phyloP scores from a whole-genome alignment of 441 rosid genomes.

The Mallotus repandus region DNA sequence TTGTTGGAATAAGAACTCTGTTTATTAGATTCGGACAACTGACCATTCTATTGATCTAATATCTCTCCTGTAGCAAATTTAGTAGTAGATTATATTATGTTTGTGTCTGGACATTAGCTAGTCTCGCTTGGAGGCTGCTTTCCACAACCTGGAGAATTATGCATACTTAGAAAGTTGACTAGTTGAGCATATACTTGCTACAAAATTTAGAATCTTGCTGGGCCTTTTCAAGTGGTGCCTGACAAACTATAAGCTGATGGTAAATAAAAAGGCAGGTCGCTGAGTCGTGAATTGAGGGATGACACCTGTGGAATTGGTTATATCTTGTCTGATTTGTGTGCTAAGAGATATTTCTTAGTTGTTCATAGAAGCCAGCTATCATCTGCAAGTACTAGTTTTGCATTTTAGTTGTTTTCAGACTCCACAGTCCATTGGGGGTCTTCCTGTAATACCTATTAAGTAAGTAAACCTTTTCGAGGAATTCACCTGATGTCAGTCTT shows the following conservation, averaged over 20 bases:
- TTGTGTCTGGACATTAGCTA: not conserved
- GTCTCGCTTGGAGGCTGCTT: constrained; percentile 5
- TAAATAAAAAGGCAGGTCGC: constrained; percentile 13
- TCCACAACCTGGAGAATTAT: not conserved
- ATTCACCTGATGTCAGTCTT: not conserved
- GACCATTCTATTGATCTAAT: constrained; percentile 9
- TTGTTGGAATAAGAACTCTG: not conserved
- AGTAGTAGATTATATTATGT: constrained; percentile 5
- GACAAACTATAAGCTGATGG: constrained; percentile 1
- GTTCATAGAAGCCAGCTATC: not conserved
- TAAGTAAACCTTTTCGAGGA: not conserved
- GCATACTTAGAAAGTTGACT: not conserved
- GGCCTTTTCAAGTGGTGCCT: constrained; percentile 1
- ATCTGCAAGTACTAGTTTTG: not conserved
- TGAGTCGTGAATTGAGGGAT: not conserved
- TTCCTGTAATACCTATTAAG: not conserved
- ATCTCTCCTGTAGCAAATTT: not conserved
- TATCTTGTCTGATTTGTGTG: not conserved
- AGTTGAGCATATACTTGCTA: not conserved
- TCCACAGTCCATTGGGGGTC: not conserved
- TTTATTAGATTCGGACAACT: constrained; percentile 23
- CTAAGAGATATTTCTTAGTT: not conserved
- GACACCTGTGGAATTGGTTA: not conserved
- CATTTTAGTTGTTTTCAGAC: not conserved
- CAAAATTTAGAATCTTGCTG: constrained; percentile 8